Evolutionary conservation across 2,329 filamentous ascomycete genomes (phyloP).

Genomic region (Juglanconis sp.): DNA sequence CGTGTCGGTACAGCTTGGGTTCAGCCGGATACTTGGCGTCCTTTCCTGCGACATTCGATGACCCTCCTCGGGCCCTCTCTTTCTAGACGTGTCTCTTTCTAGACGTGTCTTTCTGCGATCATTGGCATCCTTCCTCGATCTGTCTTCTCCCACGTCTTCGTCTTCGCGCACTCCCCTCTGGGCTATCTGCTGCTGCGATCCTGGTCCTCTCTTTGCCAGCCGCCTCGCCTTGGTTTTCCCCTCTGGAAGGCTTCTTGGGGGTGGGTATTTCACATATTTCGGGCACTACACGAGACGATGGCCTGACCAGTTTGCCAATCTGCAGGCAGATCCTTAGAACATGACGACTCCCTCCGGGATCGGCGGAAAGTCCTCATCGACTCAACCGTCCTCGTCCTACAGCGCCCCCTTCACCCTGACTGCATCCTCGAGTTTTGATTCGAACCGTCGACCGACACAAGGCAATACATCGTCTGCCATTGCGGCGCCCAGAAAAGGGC

Average conservation of each 20-base stretch:
- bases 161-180: too few species aligned
- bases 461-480: conserved; percentile 31
- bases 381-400: conserved; percentile 39
- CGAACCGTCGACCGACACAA: conserved; percentile 44
- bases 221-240: not conserved
- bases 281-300: not conserved
- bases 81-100: too few species aligned
- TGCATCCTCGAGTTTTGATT: conserved; percentile 47
- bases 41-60: too few species aligned
- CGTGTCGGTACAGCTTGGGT: too few species aligned
- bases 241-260: not conserved
- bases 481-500: conserved; percentile 66
- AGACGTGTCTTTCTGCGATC: too few species aligned
- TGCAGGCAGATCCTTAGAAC: not conserved
- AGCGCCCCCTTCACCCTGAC: conserved; percentile 39
- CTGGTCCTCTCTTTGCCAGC: not conserved
- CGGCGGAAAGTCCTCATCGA: conserved; percentile 50
- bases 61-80: too few species aligned
- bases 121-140: too few species aligned
- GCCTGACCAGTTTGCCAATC: not conserved
- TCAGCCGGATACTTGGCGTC: too few species aligned
- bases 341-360: conserved; percentile 33
- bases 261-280: not conserved
- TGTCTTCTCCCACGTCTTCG: too few species aligned
- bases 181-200: not conserved